Evolutionary conservation across 2,329 filamentous ascomycete species (phyloP), one percentile per base, ranked within the genome.

Genomic region (Neocatenulostroma microsporum): DNA sequence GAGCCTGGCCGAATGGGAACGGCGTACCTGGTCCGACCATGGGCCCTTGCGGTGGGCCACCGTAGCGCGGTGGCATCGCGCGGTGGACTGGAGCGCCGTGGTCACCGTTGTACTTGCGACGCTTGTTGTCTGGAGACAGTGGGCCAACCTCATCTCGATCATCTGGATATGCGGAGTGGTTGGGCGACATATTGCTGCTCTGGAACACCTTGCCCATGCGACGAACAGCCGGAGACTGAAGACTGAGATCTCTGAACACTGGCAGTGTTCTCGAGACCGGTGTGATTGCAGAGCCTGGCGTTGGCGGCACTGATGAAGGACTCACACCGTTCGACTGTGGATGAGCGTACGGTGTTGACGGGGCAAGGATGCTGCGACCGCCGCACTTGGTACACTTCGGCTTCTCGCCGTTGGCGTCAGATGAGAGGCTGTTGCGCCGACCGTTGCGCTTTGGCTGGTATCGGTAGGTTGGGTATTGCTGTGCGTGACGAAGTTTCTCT

Each of bases 391-490:
- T 67, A 55, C 84, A 89, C 46, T 74, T 62, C 35, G 63, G 60
- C 40, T 64, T 67, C 37, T 70, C 66, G 21, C 45, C 43, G 42
- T 44, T 24, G 41, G 40, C 21, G 43, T 64, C 36, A 47, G 57
- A 30, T 7, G 50, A 51, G 14, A 52, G 34, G 56, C 53, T 46
- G 53, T 54, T 37, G 45, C 52, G 36, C 40, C 84, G 76, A 14
- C 57, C 62, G 37, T 58, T 50, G 11, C 67, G 64, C 35, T 84
- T 80, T 23, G 91, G 91, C 58, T 94, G 86, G 58, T 96, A 98
- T 45, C 87, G 80, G 63, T 98, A 98, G 48, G 85, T 82, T 2
- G 91, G 91, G 59, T 95, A 94, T 63, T 88, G 84, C 46, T 80
- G 79, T 54, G 86, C 81, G 61, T 98, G 91, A 13, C 84, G 81